These are phyloP conservation scores for Pseudogymnoascus sp. DNA, from an alignment of 2,329 filamentous ascomycete species.

Conservation along the genomic window DNA sequence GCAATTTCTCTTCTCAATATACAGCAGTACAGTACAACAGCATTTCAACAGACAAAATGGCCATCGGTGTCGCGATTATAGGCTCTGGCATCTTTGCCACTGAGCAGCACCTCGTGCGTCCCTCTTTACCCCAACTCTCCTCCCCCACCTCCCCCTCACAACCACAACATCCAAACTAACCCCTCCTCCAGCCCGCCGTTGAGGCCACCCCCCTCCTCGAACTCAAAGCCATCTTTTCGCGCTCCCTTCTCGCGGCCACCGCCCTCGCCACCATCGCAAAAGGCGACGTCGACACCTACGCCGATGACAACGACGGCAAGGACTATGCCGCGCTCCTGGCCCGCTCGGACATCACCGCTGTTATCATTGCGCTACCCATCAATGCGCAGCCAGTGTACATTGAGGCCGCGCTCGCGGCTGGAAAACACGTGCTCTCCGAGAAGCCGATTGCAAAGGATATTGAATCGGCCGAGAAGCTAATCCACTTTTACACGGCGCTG, in stretches of 20 bases:
- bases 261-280: constrained; percentile 35
- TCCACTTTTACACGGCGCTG: constrained; percentile 35
- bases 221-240: constrained; percentile 41
- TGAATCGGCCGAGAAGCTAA: constrained; percentile 38
- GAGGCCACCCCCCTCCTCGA: constrained; percentile 39
- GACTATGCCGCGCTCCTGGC: constrained; percentile 36
- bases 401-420: constrained; percentile 39
- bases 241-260: constrained; percentile 26
- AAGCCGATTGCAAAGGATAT: constrained; percentile 46
- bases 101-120: constrained; percentile 45
- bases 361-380: constrained; percentile 41
- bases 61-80: constrained; percentile 50
- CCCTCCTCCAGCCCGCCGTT: constrained; percentile 45
- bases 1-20: neutral
- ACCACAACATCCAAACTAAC: constrained; percentile 12
- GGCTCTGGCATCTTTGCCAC: constrained; percentile 56
- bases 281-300: constrained; percentile 23
- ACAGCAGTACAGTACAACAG: neutral
- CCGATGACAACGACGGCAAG: constrained; percentile 25
- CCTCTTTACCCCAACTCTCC: neutral
- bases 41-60: constrained; percentile 17
- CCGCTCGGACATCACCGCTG: constrained; percentile 25
- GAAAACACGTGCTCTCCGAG: constrained; percentile 47
- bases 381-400: constrained; percentile 40
- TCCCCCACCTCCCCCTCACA: neutral